Conservation (phyloP, 441 rosid genomes). For the Hura crepitans region DNA sequence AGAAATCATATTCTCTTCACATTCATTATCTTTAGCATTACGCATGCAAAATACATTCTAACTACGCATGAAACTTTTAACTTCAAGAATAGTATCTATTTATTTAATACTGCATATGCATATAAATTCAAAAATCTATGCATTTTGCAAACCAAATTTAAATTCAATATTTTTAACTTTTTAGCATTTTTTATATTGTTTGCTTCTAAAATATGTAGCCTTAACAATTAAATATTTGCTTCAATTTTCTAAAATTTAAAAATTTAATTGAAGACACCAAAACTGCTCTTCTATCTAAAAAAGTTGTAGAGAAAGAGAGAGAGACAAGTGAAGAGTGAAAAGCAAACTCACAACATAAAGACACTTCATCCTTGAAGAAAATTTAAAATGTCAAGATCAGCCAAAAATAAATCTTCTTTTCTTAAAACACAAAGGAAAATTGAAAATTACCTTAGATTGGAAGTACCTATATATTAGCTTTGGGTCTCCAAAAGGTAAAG, state of each 20-base stretch:
- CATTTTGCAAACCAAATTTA: not conserved
- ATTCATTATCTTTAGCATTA: not conserved
- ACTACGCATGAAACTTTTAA: not conserved
- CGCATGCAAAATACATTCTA: no score
- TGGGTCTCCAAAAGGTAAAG: not conserved
- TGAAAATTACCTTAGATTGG: not conserved
- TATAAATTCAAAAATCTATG: not conserved
- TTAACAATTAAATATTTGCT: no score
- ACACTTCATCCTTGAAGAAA: not conserved
- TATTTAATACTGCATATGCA: not conserved
- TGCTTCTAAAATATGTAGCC: not conserved
- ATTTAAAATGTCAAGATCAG: not conserved
- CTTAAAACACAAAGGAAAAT: not conserved
- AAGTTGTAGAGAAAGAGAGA: no score
- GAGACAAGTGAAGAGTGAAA: not conserved
- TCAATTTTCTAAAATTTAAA: not conserved
- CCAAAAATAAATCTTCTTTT: no score
- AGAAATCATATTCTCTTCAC: no score
- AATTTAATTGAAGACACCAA: not conserved
- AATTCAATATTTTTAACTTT: not conserved
- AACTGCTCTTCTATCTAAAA: not conserved
- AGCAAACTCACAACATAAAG: not conserved
- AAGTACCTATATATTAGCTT: not conserved
- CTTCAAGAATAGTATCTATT: not conserved
- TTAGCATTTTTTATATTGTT: not conserved